A percentile compares a stretch with the other conserved stretches of the same genome.
These are phyloP conservation scores for Zygoascus sp. DNA, from an alignment of 1,139 yeast genomes.

Conservation along the genomic window DNA sequence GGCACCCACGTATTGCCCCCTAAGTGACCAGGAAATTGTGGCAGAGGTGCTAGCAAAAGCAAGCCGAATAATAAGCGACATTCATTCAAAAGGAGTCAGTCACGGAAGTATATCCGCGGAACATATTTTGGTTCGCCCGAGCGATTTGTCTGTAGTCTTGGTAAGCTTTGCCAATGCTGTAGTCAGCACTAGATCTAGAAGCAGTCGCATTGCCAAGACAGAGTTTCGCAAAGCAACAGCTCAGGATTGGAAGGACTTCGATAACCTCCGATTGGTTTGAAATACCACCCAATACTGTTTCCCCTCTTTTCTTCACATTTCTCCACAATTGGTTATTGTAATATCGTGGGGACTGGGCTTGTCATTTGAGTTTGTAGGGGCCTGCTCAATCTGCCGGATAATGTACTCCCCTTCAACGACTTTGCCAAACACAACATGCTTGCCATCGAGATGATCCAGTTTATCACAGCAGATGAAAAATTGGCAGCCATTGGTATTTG, in stretches of 20 bases:
- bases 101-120: constrained; percentile 16
- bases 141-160: constrained; percentile 14
- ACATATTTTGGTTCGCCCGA: constrained; percentile 15
- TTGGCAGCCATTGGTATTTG: constrained; percentile 42
- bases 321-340: constrained; percentile 36
- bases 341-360: constrained; percentile 45
- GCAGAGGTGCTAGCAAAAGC: not conserved
- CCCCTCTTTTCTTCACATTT: constrained; percentile 38
- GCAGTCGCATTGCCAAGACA: not conserved
- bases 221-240: not conserved
- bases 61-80: constrained; percentile 3
- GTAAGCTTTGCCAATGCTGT: constrained; percentile 11
- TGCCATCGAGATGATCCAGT: constrained; percentile 35
- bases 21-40: not conserved
- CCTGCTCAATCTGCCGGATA: constrained; percentile 64
- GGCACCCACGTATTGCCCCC: not conserved
- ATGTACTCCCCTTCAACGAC: constrained; percentile 54
- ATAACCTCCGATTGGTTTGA: too few relatives aligned
- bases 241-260: not conserved
- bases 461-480: constrained; percentile 37
- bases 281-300: too few relatives aligned
- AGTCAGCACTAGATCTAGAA: too few relatives aligned
- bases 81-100: constrained; percentile 17
- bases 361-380: constrained; percentile 60
- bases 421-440: constrained; percentile 40